phyloP scores from a whole-genome alignment of 169 alveolate genomes.

The Eimeria necatrix region DNA sequence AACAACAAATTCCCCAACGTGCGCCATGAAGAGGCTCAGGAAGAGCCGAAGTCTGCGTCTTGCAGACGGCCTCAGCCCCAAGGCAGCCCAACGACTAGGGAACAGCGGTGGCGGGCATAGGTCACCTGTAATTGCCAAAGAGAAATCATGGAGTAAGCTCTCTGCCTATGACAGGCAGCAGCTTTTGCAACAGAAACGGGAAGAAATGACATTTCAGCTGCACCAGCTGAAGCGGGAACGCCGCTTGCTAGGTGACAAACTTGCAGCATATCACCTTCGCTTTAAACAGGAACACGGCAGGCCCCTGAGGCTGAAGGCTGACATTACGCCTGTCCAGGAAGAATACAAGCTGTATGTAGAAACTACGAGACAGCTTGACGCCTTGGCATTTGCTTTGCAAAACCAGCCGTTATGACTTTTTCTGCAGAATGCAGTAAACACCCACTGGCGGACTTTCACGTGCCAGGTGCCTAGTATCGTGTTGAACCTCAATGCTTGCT shows the following conservation, averaged over 20 bases:
- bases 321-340: slow-evolving; percentile 74
- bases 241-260: slow-evolving; percentile 64
- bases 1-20: neutral
- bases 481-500: no score
- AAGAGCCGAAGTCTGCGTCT: neutral
- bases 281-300: slow-evolving; percentile 74
- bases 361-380: slow-evolving; percentile 69
- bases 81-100: slow-evolving; percentile 9
- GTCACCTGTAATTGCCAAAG: slow-evolving; percentile 26
- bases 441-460: no score
- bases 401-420: neutral
- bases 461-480: no score
- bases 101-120: neutral
- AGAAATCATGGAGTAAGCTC: neutral
- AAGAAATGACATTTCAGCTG: slow-evolving; percentile 71
- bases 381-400: slow-evolving; percentile 36
- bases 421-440: no score
- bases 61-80: slow-evolving; percentile 38
- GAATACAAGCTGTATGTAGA: slow-evolving; percentile 76
- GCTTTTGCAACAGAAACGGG: slow-evolving; percentile 14
- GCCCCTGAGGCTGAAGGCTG: slow-evolving; percentile 73
- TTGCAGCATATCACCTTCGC: slow-evolving; percentile 59
- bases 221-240: slow-evolving; percentile 76
- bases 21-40: slow-evolving; percentile 7
- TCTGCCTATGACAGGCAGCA: slow-evolving; percentile 53